A percentile compares a stretch with the other conserved stretches of the same genome.
phyloP scores from a whole-genome alignment of 306 rosid species.

The Inga laurina region DNA sequence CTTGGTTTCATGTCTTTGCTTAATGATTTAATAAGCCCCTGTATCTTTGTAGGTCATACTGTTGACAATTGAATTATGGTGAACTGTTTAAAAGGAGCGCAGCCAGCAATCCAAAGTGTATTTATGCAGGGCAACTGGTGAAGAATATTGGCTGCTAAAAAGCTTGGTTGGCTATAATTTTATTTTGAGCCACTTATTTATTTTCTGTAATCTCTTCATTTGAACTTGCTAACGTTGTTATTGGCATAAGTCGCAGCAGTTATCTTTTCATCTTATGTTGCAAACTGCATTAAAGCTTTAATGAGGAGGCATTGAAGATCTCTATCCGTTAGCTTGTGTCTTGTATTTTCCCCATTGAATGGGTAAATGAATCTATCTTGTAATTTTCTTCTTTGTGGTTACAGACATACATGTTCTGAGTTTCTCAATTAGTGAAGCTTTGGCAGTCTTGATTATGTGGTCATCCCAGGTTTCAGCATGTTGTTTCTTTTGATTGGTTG shows the following conservation, averaged over 20 bases:
- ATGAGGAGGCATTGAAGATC: background rate
- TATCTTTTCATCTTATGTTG: background rate
- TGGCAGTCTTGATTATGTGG: background rate
- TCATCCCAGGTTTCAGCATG: background rate
- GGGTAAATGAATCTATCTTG: constrained; percentile 11
- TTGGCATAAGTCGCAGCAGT: background rate
- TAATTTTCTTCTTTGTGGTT: background rate
- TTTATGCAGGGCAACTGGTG: background rate
- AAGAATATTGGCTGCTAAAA: background rate
- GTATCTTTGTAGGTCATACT: constrained; percentile 29
- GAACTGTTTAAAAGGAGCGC: background rate
- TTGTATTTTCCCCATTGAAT: background rate
- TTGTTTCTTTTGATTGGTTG: background rate
- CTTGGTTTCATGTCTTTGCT: background rate
- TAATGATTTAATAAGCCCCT: constrained; percentile 10
- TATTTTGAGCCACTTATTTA: background rate
- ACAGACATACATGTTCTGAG: background rate
- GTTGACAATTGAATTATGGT: constrained; percentile 16
- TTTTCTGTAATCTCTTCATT: constrained; percentile 2
- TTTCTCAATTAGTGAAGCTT: background rate
- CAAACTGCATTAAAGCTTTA: background rate
- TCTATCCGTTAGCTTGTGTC: background rate
- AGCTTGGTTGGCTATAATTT: background rate
- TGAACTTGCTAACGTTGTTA: background rate
- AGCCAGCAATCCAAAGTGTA: constrained; percentile 15